phyloP scores from a whole-genome alignment of 768 basidiomycete genomes.

The Leucogyrophana mollusca region DNA sequence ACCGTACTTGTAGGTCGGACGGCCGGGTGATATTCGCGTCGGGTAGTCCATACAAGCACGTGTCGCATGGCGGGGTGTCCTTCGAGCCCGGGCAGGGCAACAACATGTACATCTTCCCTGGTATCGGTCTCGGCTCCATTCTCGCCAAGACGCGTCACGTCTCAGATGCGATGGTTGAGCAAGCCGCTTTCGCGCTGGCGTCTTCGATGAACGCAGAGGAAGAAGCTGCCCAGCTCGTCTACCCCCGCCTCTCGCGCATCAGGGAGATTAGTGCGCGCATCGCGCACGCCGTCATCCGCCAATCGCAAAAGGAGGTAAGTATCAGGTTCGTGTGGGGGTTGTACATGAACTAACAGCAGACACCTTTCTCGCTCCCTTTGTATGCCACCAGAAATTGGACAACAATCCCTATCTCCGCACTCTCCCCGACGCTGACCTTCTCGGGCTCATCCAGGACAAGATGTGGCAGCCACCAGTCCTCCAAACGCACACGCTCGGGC shows the following conservation, averaged over 20 bases:
- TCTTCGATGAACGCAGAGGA: conserved; percentile 58
- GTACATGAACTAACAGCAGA: background rate
- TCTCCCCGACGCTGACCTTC: conserved; percentile 44
- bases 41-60: conserved; percentile 64
- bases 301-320: conserved; percentile 63
- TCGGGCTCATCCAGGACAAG: conserved; percentile 50
- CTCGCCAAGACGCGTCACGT: conserved; percentile 56
- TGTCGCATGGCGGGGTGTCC: conserved; percentile 44
- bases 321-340: background rate
- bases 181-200: conserved; percentile 59
- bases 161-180: conserved; percentile 70
- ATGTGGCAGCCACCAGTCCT: conserved; percentile 50
- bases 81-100: conserved; percentile 77
- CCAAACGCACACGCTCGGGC: conserved; percentile 4
- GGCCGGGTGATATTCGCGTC: conserved; percentile 71
- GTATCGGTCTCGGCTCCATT: conserved; percentile 62
- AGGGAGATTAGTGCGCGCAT: conserved; percentile 64
- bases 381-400: conserved; percentile 37
- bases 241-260: conserved; percentile 66
- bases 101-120: conserved; percentile 74
- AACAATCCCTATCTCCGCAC: conserved; percentile 46
- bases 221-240: conserved; percentile 52
- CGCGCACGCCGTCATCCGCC: conserved; percentile 59
- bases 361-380: conserved; percentile 1
- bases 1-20: conserved; percentile 46